Evolutionary conservation across 169 alveolate genomes (phyloP), one percentile per base, ranked within the genome.

Genomic region (Amoebophrya sp.): DNA sequence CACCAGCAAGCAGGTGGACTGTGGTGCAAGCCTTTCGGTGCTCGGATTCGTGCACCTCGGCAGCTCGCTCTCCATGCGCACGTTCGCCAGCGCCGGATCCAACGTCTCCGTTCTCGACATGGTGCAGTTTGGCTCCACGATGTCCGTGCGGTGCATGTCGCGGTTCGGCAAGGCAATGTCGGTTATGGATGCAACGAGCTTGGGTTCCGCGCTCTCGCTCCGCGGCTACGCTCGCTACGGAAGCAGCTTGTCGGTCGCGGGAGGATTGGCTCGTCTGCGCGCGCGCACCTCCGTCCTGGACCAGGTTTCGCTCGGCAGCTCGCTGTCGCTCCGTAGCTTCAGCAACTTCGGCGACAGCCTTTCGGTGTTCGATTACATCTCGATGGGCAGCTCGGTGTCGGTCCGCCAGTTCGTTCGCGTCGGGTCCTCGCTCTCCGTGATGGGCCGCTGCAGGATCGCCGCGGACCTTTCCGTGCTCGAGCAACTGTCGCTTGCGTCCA

Each of bases 161-260:
- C 89, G 45, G n/a, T 34, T 87, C 20, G 45, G 89, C 89, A 38
- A n/a, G 31, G 48, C 48, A 2, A 87, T 87, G 89, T 87, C 89
- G 42, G n/a, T 87, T 4, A 26, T 87, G 45, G 89, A 87, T 40
- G 20, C 16, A 34, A 0, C 45, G 5, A 39, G 48, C 48, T 40
- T 87, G n/a, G 89, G 89, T 13, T 15, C 31, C 45, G 45, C 89
- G 26, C 15, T 87, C 20, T 87, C 89, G 29, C 42, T 87, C 29
- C 31, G 31, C 40, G 45, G 40, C 26, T 10, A 13, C n/a, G 89
- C 89, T 40, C 45, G 40, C n/a, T 87, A 16, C 89, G 89, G 89
- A 34, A 87, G 89, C 43, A 87, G 89, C 89, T 40, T 87, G 43
- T 87, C 89, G 42, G 45, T 45, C 67, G n/a, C n/a, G n/a, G n/a